phyloP scores from a whole-genome alignment of 345 rosid genomes.

The Carallia brachiata region DNA sequence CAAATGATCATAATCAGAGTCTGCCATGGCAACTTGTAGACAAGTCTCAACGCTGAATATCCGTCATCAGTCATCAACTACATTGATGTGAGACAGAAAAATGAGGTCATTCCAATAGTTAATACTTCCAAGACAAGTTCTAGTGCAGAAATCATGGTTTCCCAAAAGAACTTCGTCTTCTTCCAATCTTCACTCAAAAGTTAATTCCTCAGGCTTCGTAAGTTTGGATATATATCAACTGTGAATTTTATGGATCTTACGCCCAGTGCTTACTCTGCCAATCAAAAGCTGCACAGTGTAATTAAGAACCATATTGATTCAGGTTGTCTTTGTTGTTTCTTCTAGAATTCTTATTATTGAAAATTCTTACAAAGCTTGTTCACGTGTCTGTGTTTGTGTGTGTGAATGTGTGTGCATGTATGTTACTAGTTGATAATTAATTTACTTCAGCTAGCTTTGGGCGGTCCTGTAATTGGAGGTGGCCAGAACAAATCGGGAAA shows the following conservation, averaged over 20 bases:
- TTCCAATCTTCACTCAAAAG: slow-evolving; percentile 53
- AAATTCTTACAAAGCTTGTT: background rate
- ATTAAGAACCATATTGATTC: slow-evolving; percentile 43
- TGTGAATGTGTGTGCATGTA: background rate
- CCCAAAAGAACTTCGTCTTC: slow-evolving; percentile 67
- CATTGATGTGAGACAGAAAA: slow-evolving; percentile 43
- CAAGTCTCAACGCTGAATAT: slow-evolving; percentile 39
- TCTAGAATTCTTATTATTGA: slow-evolving; percentile 3
- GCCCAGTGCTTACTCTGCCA: slow-evolving; percentile 44
- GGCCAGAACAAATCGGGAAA: slow-evolving; percentile 41
- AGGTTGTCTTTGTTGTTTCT: slow-evolving; percentile 40
- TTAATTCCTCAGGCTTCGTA: slow-evolving; percentile 52
- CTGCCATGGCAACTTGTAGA: slow-evolving; percentile 49
- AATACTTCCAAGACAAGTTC: slow-evolving; percentile 44
- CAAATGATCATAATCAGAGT: slow-evolving; percentile 51
- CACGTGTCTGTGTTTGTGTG: no score
- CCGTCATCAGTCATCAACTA: slow-evolving; percentile 44
- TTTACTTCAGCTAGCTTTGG: slow-evolving; percentile 40
- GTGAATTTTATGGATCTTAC: slow-evolving; percentile 35
- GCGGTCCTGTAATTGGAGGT: slow-evolving; percentile 41
- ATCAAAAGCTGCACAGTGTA: slow-evolving; percentile 44
- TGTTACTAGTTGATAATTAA: background rate
- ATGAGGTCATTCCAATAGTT: slow-evolving; percentile 37
- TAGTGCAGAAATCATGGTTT: slow-evolving; percentile 44
- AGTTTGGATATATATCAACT: slow-evolving; percentile 40